A percentile compares a stretch with the other conserved stretches of the same genome.
Conservation (phyloP, 2,329 filamentous ascomycete species). For the Massarina eburnea region DNA sequence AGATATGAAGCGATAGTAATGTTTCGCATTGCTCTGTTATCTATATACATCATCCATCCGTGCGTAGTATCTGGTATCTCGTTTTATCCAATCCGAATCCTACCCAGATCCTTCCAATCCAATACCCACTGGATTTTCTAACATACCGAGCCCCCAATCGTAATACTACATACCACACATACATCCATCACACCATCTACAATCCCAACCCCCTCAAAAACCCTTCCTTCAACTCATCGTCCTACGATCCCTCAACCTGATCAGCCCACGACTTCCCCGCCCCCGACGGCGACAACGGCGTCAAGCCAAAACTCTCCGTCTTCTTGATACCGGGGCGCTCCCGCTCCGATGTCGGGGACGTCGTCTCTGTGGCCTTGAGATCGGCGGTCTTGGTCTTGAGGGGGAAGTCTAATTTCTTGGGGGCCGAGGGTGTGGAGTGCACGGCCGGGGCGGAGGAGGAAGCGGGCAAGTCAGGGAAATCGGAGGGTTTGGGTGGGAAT, state of each 20-base stretch:
- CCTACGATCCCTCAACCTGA: constrained; percentile 39
- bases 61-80: not conserved
- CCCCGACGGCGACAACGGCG: constrained; percentile 24
- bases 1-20: too few species aligned
- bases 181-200: too few species aligned
- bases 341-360: constrained; percentile 10
- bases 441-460: constrained; percentile 9
- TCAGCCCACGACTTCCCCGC: constrained; percentile 47
- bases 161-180: too few species aligned
- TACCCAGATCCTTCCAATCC: not conserved
- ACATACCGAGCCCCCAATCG: too few species aligned
- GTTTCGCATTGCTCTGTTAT: too few species aligned
- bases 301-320: constrained; percentile 35
- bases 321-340: constrained; percentile 31
- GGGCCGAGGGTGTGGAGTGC: constrained; percentile 7
- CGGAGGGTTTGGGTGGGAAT: constrained; percentile 41
- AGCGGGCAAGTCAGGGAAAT: constrained; percentile 50
- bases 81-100: not conserved
- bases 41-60: too few species aligned
- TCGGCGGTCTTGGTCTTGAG: constrained; percentile 29
- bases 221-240: not conserved
- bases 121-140: too few species aligned
- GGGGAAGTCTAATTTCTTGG: constrained; percentile 34
- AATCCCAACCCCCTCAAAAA: too few species aligned
- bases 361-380: constrained; percentile 13